Conservation (phyloP, 108 stramenopile species). For the Stephanodiscus minutulus region DNA sequence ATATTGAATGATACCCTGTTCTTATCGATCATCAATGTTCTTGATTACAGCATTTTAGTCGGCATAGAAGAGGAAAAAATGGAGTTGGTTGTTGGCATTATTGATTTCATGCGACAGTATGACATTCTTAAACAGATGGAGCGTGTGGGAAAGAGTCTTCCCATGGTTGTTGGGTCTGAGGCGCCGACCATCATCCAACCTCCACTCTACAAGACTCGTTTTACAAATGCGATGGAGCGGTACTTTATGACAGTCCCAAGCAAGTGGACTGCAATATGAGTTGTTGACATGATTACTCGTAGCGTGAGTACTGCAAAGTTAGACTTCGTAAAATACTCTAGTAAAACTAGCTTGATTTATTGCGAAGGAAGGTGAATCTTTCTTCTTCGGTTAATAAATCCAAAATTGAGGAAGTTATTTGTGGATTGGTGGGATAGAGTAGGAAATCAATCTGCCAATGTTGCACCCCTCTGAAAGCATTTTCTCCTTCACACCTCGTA, state of each 20-base stretch:
- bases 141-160: conserved; percentile 92
- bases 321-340: neutral
- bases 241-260: conserved; percentile 98
- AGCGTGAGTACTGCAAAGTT: no score
- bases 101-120: conserved; percentile 98
- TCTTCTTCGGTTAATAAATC: no score
- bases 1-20: conserved; percentile 96
- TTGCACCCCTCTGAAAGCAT: no score
- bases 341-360: no score
- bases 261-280: conserved; percentile 91
- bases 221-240: conserved; percentile 94
- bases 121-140: conserved; percentile 99
- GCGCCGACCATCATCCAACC: conserved; percentile 99
- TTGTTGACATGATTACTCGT: neutral
- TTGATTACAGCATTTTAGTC: conserved; percentile 97
- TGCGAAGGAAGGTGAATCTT: no score
- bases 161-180: conserved; percentile 96
- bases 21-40: conserved; percentile 93
- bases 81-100: conserved; percentile 97
- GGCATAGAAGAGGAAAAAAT: conserved; percentile 92
- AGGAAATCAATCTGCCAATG: no score
- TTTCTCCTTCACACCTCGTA: neutral
- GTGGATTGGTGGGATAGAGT: neutral
- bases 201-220: conserved; percentile 92
- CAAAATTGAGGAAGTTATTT: neutral